Conservation (phyloP, 768 basidiomycete species). For the Boletus rubroflammeus region DNA sequence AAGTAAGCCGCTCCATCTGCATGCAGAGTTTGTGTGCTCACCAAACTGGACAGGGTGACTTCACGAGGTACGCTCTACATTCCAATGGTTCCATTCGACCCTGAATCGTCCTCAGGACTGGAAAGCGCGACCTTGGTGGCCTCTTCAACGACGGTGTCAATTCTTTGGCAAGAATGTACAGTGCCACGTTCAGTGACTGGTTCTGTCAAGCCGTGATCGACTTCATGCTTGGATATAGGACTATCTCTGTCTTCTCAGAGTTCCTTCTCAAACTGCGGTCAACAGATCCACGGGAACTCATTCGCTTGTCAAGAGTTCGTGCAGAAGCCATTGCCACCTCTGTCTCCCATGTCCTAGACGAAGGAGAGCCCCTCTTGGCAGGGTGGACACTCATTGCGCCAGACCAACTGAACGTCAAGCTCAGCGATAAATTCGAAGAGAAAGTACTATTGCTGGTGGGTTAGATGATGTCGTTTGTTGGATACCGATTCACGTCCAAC, state of each 20-base stretch:
- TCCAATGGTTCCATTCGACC: background rate
- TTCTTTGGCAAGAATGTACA: conserved; percentile 86
- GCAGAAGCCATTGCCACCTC: conserved; percentile 91
- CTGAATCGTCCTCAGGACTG: conserved; percentile 55
- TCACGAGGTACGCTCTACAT: conserved; percentile 57
- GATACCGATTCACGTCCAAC: conserved; percentile 1
- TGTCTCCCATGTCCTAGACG: conserved; percentile 67
- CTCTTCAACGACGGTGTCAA: conserved; percentile 96
- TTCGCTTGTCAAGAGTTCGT: conserved; percentile 84
- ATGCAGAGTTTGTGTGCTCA: conserved; percentile 4
- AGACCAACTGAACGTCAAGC: conserved; percentile 62
- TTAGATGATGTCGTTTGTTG: conserved; percentile 9
- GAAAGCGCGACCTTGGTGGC: conserved; percentile 90
- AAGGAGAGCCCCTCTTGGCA: conserved; percentile 71
- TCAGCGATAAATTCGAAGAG: conserved; percentile 87
- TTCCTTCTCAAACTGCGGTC: conserved; percentile 86
- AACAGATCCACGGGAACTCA: conserved; percentile 87
- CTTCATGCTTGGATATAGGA: conserved; percentile 86
- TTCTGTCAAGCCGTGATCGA: conserved; percentile 96
- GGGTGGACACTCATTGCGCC: conserved; percentile 96
- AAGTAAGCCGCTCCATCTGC: conserved; percentile 46
- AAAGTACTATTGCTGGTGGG: conserved; percentile 86
- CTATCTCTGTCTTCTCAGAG: conserved; percentile 85
- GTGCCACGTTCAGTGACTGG: conserved; percentile 91
- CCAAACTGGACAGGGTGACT: conserved; percentile 60